Percentiles rank a stretch among this genome's conserved stretches.
Conservation (phyloP, 2,329 filamentous ascomycete species). For the Rutstroemia sp. region DNA sequence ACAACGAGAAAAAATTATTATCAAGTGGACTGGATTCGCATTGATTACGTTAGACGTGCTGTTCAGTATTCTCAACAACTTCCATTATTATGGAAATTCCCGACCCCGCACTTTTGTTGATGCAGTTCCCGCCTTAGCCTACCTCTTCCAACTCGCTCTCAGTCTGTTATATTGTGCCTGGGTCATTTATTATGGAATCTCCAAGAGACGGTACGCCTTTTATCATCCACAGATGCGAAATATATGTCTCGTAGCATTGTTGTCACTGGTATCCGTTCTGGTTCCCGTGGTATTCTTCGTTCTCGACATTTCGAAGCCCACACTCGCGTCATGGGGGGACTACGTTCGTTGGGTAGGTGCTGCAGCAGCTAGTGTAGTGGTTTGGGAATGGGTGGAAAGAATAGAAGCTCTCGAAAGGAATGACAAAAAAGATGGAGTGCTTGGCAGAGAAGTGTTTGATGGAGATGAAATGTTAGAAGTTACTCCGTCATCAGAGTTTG, state of each 20-base stretch:
- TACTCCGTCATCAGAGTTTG: slow-evolving; percentile 49
- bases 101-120: slow-evolving; percentile 74
- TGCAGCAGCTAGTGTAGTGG: slow-evolving; percentile 68
- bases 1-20: slow-evolving; percentile 94
- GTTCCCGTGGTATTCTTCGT: slow-evolving; percentile 72
- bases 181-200: slow-evolving; percentile 67
- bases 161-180: slow-evolving; percentile 66
- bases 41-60: slow-evolving; percentile 85
- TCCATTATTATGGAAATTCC: slow-evolving; percentile 51
- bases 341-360: slow-evolving; percentile 73
- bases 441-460: slow-evolving; percentile 64
- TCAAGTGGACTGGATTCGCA: slow-evolving; percentile 96
- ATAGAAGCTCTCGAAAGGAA: slow-evolving; percentile 50
- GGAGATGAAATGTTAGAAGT: slow-evolving; percentile 67
- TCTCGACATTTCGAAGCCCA: slow-evolving; percentile 61
- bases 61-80: slow-evolving; percentile 89
- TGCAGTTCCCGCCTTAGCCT: slow-evolving; percentile 74
- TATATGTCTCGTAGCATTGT: slow-evolving; percentile 57
- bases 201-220: slow-evolving; percentile 63
- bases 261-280: slow-evolving; percentile 58
- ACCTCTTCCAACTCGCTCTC: slow-evolving; percentile 64
- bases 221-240: slow-evolving; percentile 67
- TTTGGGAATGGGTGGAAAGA: slow-evolving; percentile 75
- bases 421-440: slow-evolving; percentile 40
- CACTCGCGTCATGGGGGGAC: slow-evolving; percentile 67